Evolutionary conservation across 805 yeast genomes (phyloP).

Genomic region (Phaffomyces antillensis): DNA sequence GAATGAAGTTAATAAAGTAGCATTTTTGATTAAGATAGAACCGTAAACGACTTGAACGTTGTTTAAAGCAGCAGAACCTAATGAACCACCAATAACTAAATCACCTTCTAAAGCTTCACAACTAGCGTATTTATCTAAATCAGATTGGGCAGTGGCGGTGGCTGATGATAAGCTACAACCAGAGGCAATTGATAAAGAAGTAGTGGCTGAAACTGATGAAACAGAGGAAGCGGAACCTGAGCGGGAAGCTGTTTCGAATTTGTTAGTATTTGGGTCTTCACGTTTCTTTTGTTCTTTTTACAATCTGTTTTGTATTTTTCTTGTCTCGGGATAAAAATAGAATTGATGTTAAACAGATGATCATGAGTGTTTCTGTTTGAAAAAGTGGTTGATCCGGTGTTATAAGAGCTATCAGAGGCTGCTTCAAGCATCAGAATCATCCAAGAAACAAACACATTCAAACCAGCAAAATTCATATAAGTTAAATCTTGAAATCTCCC

Average conservation of each 20-base stretch:
- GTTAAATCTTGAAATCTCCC: too few relatives aligned
- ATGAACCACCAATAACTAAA: constrained; percentile 58
- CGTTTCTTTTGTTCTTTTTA: background rate
- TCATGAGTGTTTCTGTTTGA: too few relatives aligned
- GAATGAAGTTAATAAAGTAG: constrained; percentile 54
- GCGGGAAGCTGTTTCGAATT: constrained; percentile 18
- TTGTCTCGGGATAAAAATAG: constrained; percentile 10
- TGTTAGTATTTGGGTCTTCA: constrained; percentile 8
- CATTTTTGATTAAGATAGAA: constrained; percentile 58
- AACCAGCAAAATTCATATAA: too few relatives aligned
- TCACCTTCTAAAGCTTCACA: constrained; percentile 83
- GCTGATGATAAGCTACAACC: constrained; percentile 59
- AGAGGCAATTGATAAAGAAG: constrained; percentile 40
- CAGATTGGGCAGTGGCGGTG: constrained; percentile 76
- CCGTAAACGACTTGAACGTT: constrained; percentile 77
- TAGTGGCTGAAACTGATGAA: constrained; percentile 34
- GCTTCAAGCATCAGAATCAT: too few relatives aligned
- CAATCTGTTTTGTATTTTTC: background rate
- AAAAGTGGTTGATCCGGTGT: too few relatives aligned
- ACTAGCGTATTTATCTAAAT: constrained; percentile 62
- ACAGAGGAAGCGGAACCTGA: constrained; percentile 14
- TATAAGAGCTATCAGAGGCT: too few relatives aligned
- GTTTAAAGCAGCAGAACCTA: constrained; percentile 60
- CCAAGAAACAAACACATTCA: too few relatives aligned
- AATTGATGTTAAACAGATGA: background rate